phyloP scores from a whole-genome alignment of 2,329 filamentous ascomycete species.

The Colletotrichum ledebouriae region DNA sequence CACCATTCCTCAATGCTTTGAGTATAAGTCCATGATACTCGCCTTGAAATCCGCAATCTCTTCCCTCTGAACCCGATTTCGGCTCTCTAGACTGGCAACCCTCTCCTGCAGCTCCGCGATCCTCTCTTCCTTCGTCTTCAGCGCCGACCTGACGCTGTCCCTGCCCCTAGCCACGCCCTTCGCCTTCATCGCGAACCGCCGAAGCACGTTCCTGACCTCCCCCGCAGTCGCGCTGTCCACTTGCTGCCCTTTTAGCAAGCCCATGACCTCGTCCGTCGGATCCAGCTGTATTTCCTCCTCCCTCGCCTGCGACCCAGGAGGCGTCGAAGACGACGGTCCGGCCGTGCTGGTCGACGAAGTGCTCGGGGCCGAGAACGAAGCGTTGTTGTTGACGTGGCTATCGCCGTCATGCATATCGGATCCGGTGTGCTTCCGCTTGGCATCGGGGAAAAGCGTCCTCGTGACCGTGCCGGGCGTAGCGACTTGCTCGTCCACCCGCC shows the following conservation, averaged over 20 bases:
- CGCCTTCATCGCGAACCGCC: constrained; percentile 68
- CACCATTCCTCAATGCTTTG: constrained; percentile 38
- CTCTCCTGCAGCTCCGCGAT: constrained; percentile 54
- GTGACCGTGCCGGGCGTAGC: constrained; percentile 53
- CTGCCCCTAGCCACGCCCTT: constrained; percentile 74
- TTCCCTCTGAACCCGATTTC: constrained; percentile 49
- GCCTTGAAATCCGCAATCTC: constrained; percentile 55
- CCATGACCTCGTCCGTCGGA: constrained; percentile 63
- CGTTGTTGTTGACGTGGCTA: neutral
- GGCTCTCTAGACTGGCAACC: constrained; percentile 56
- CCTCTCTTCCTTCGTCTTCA: constrained; percentile 72
- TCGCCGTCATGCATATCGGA: constrained; percentile 41
- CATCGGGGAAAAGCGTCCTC: constrained; percentile 52
- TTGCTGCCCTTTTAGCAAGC: constrained; percentile 59
- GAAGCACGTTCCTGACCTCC: constrained; percentile 61
- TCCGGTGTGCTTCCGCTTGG: constrained; percentile 52
- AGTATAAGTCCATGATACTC: constrained; percentile 52
- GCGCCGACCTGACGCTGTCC: constrained; percentile 72
- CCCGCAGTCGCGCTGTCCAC: constrained; percentile 54
- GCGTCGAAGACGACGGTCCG: constrained; percentile 24
- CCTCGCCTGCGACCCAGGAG: constrained; percentile 25
- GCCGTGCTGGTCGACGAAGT: constrained; percentile 41
- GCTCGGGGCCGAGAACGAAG: constrained; percentile 37
- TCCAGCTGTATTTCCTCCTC: constrained; percentile 48
- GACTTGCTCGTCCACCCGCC: constrained; percentile 46